Base-by-base conservation (phyloP, 2,329 filamentous ascomycete species). In the Graphilbum fragrans region DNA sequence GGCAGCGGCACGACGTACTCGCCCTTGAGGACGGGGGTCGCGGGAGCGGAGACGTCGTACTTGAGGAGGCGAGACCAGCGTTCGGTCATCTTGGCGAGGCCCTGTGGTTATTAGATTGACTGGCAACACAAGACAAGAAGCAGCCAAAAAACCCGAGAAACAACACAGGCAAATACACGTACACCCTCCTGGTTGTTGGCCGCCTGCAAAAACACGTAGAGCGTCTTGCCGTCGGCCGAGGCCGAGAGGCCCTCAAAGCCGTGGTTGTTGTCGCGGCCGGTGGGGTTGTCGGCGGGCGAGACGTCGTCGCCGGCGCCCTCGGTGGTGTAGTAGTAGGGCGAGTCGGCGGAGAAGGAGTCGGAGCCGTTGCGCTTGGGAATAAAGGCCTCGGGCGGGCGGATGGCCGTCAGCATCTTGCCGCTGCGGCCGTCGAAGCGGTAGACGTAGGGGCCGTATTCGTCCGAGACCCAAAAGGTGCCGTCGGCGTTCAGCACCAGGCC, bases 361-460 rank as follows among this genome's bases (percentile, higher is more conserved):
- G 59, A 67, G 33, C 67, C 69, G 45, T 84, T 82, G 27, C 81
- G 70, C 20, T 70, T 60, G 0, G 81, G 81, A 23, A 85, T 65
- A 46, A 77, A 66, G 1, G 80, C 79, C 39, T 72, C 62, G 1
- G 79, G 79, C 0, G 80, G 80, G 14, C 72, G 68, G 44, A 85
- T 77, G 1, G 80, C 80, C 2, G 63, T 59, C 16, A 74, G 55
- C 72, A 86, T 78, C 27, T 61, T 65, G 29, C 82, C 81, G 0
- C 55, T 52, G 3, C n/a, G n/a, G n/a, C 56, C 47, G 45, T 67
- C 60, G 58, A 86, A 85, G 35, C 75, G 69, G 64, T 83, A 86
- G 19, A 84, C 61, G 50, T 78, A 84, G 0, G 78, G 78, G 0
- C 79, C 80, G 53, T 82, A 81, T 58, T 85, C 81, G 52, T 86